Evolutionary conservation across 108 stramenopile species (phyloP), one percentile per base, ranked within the genome.

Genomic region (Fragilariopsis cylindrus): DNA sequence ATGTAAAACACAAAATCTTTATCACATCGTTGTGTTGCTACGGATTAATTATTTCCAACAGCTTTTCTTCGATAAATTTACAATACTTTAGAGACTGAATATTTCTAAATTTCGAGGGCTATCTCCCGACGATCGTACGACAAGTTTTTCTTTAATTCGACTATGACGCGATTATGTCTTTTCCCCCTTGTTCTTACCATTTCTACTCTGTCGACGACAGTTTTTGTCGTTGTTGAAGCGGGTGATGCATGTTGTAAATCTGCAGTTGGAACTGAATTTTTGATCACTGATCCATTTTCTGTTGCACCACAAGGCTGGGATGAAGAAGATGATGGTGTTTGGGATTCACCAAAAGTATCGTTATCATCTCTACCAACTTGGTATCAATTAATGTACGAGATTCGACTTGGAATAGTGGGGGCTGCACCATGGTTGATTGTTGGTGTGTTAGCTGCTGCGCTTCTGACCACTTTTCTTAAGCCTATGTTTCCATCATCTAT

Each of bases 301-400:
- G 55, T 53, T 16, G 55, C 53, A 70, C 76, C 76, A 2, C 12
- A 0, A 7, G 6, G 30, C n/a, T 76, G 76, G 76, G 76, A 76
- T 55, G 76, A 76, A 41, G 76, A 76, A 50, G 76, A 76, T 48
- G 76, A 76, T 57, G 76, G 76, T 40, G 70, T 70, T 18, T 76
- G 70, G 70, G 69, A 70, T 42, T 56, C 70, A 47, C 73, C 73
- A 8, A 63, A 49, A 41, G 53, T 68, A 19, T 3, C 41, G 12
- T 13, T 63, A n/a, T 43, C 40, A 15, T 42, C 43, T 15, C 62
- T 63, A 4, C 62, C 62, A 44, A 44, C 15, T 40, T 41, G 62
- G 62, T 63, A 63, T 13, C 62, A 44, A 9, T 40, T 63, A n/a
- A 11, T 30, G 43, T 44, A 43, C 62, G 62, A 63, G 42, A 68